Base-by-base conservation (phyloP, 2,329 filamentous ascomycete species). In the Penicillium freii region DNA sequence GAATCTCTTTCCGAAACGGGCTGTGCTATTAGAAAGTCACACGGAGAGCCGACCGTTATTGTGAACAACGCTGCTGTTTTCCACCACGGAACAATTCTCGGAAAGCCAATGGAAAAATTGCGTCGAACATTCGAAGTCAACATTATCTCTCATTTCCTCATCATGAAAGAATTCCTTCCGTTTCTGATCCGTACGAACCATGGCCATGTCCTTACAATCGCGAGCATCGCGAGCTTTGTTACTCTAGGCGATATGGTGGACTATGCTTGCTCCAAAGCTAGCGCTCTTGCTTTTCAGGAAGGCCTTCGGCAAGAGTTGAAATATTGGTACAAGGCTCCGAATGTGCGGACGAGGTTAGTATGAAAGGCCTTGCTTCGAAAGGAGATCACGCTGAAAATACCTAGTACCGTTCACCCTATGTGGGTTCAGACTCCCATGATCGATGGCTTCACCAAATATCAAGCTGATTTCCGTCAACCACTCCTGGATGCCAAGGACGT, bases 181-280 rank as follows among this genome's bases (percentile, higher is more conserved):
- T 62, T 66, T 27, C 81, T 82, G 78, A 65, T 81, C n/a, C 62
- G 61, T 47, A 65, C 66, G 40, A 75, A 80, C 58, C 78, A 79
- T 57, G 82, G 82, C 6, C 82, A 84, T 56, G 71, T 84, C 27
- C 73, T 84, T n/a, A 81, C 80, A 0, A 72, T 84, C 9, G 81
- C 82, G 1, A 81, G 78, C 58, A 67, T 78, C 51, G 80, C 80
- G 5, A 78, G 76, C 17, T 82, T 79, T 65, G 51, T 79, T 5
- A 66, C 71, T 2, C 57, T 76, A 2, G 73, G 71, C 3, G 74
- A 77, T n/a, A 76, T 83, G 57, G 77, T 76, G 9, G 78, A 80
- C 56, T 83, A 83, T 66, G 72, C 70, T 27, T 74, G 73, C 40
- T 78, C 77, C 23, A 83, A 83, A 62, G 75, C 77, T 0, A 77